A percentile compares a stretch with the other conserved stretches of the same genome.
Conservation (phyloP, 2,329 filamentous ascomycete species). For the Botrytis elliptica region DNA sequence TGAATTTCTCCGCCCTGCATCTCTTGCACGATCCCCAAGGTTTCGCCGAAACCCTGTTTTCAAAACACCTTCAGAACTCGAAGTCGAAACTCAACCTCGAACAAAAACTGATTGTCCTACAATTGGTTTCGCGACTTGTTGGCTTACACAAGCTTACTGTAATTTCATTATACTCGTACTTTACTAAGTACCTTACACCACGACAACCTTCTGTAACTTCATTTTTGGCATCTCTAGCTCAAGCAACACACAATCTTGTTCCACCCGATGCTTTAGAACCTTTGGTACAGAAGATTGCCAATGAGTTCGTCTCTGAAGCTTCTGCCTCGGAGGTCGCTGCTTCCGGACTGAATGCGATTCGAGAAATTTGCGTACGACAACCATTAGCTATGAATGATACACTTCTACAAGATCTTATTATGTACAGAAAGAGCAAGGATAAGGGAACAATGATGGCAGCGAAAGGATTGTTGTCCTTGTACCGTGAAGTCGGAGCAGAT, state of each 20-base stretch:
- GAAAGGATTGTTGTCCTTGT: constrained; percentile 84
- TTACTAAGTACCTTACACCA: constrained; percentile 23
- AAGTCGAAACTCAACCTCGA: constrained; percentile 85
- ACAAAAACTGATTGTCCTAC: constrained; percentile 83
- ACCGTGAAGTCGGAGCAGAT: constrained; percentile 86
- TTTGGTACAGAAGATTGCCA: constrained; percentile 90
- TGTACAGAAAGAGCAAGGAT: constrained; percentile 96
- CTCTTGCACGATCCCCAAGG: constrained; percentile 91
- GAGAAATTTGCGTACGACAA: constrained; percentile 89
- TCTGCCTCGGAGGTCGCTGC: constrained; percentile 86
- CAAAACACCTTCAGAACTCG: constrained; percentile 83
- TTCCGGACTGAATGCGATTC: constrained; percentile 89
- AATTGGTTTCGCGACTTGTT: constrained; percentile 86
- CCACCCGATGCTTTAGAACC: constrained; percentile 92
- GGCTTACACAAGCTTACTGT: constrained; percentile 91
- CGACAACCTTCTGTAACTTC: constrained; percentile 50
- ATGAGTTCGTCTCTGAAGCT: constrained; percentile 96
- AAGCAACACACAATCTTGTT: constrained; percentile 86
- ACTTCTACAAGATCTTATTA: constrained; percentile 89
- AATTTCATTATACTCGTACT: constrained; percentile 76
- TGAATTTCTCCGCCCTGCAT: constrained; percentile 96
- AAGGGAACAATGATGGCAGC: constrained; percentile 99
- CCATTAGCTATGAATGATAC: constrained; percentile 96
- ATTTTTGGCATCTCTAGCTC: constrained; percentile 87
- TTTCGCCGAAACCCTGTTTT: constrained; percentile 86